Evolutionary conservation across 352 stramenopile genomes (phyloP).

Genomic region (Phytophthora palmivora): DNA sequence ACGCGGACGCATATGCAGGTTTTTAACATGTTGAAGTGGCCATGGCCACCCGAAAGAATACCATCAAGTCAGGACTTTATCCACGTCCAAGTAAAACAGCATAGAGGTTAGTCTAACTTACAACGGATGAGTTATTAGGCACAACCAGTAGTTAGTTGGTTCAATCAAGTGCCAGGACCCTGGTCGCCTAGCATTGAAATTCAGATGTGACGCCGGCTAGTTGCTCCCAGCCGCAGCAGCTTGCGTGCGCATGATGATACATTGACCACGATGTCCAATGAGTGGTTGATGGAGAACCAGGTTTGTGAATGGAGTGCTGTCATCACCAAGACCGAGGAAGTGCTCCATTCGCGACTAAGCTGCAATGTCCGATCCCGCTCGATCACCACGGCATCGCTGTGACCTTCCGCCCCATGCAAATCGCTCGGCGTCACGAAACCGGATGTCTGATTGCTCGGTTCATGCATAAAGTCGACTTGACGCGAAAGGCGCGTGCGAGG

Average conservation of each 20-base stretch:
- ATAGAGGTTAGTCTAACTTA: background rate
- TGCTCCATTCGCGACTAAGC: slow-evolving; percentile 25
- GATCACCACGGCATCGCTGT: slow-evolving; percentile 3
- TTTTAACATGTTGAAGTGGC: slow-evolving; percentile 22
- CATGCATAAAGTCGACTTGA: slow-evolving; percentile 25
- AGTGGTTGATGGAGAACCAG: slow-evolving; percentile 25
- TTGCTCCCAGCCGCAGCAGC: background rate
- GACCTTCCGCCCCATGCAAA: slow-evolving; percentile 18
- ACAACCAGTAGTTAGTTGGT: background rate
- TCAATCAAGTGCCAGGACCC: no score
- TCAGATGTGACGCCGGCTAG: background rate
- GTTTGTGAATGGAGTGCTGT: slow-evolving; percentile 28
- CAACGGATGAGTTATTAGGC: background rate
- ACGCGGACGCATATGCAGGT: slow-evolving; percentile 1
- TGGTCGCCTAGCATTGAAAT: background rate
- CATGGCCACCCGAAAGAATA: slow-evolving; percentile 12
- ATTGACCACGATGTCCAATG: background rate
- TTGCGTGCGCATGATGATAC: slow-evolving; percentile 8
- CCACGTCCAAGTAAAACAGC: background rate
- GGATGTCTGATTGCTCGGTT: slow-evolving; percentile 19
- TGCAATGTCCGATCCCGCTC: slow-evolving; percentile 15
- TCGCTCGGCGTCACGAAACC: slow-evolving; percentile 28
- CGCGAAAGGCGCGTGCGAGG: slow-evolving; percentile 31
- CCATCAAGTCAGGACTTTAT: background rate
- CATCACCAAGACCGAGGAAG: slow-evolving; percentile 10